Percentiles rank a stretch among this genome's conserved stretches.
phyloP scores from a whole-genome alignment of 2,329 filamentous ascomycete genomes.

The Colletotrichum gigasporum region DNA sequence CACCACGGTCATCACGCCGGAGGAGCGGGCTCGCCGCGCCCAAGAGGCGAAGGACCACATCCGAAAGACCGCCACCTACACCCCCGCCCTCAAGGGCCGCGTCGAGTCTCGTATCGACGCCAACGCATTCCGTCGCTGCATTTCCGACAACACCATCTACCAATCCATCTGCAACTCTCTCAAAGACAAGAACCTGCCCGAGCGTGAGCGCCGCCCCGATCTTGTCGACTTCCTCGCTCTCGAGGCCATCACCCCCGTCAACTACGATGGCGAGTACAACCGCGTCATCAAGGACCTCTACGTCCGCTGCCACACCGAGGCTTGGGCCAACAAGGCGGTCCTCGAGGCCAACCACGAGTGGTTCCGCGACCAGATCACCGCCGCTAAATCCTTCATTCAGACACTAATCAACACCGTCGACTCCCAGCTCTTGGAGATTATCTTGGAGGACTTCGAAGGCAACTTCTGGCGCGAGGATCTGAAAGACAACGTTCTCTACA shows the following conservation, averaged over 20 bases:
- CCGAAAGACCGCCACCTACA: conserved; percentile 14
- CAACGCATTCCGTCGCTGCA: conserved; percentile 30
- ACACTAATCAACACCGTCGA: conserved; percentile 8
- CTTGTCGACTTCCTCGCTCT: conserved; percentile 31
- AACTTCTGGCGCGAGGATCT: conserved; percentile 19
- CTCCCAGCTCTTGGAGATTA: conserved; percentile 29
- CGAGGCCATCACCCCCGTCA: conserved; percentile 28
- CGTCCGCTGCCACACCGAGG: conserved; percentile 14
- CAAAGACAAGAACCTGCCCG: conserved; percentile 26
- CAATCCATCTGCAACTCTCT: conserved; percentile 26
- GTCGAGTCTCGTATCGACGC: conserved; percentile 17
- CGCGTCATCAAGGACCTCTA: conserved; percentile 22
- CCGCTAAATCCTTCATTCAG: conserved; percentile 8
- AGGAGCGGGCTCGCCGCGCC: conserved; percentile 21
- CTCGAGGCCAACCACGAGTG: conserved; percentile 27
- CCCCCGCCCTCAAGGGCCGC: conserved; percentile 13
- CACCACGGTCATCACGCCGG: conserved; percentile 1
- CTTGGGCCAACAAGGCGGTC: conserved; percentile 24
- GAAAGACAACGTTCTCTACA: conserved; percentile 8
- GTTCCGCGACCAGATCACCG: conserved; percentile 14
- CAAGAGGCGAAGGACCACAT: conserved; percentile 9
- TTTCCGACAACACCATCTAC: conserved; percentile 31
- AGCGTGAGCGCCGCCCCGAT: conserved; percentile 27
- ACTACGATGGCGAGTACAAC: conserved; percentile 31
- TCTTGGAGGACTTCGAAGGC: conserved; percentile 26